These are phyloP conservation scores for Trametopsis cervina DNA, from an alignment of 768 basidiomycete genomes.

Conservation along the genomic window DNA sequence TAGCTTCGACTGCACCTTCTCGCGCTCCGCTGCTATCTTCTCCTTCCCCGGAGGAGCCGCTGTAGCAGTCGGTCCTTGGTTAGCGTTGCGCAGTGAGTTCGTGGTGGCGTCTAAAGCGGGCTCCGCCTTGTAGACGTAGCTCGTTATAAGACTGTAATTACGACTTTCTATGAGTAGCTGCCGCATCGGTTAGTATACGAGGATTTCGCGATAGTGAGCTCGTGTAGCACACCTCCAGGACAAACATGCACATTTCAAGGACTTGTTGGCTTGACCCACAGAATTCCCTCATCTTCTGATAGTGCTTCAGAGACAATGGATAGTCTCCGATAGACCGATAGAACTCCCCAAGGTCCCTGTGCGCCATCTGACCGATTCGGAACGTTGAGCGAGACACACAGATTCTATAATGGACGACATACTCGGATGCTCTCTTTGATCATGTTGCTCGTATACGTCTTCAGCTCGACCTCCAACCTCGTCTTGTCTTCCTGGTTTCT, in stretches of 20 bases:
- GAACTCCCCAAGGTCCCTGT: constrained; percentile 82
- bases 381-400: neutral
- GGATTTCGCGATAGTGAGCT: neutral
- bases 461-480: constrained; percentile 91
- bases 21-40: constrained; percentile 50
- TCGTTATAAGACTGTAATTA: constrained; percentile 80
- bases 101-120: constrained; percentile 66
- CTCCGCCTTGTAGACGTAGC: constrained; percentile 97
- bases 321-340: constrained; percentile 71
- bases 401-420: constrained; percentile 19
- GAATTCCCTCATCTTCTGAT: constrained; percentile 89
- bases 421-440: constrained; percentile 98
- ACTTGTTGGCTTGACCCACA: constrained; percentile 88
- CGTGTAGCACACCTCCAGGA: constrained; percentile 54
- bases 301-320: constrained; percentile 65
- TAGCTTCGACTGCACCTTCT: constrained; percentile 69
- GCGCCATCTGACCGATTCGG: constrained; percentile 59
- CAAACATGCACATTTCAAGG: constrained; percentile 86
- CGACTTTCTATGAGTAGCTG: constrained; percentile 82
- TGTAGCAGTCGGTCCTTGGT: constrained; percentile 14
- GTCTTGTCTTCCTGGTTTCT: constrained; percentile 67
- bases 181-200: constrained; percentile 2
- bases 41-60: constrained; percentile 31
- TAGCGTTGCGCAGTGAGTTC: constrained; percentile 2
- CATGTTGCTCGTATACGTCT: constrained; percentile 93